These are phyloP conservation scores for Cydonia oblonga DNA, from an alignment of 331 rosid species.

Conservation along the genomic window DNA sequence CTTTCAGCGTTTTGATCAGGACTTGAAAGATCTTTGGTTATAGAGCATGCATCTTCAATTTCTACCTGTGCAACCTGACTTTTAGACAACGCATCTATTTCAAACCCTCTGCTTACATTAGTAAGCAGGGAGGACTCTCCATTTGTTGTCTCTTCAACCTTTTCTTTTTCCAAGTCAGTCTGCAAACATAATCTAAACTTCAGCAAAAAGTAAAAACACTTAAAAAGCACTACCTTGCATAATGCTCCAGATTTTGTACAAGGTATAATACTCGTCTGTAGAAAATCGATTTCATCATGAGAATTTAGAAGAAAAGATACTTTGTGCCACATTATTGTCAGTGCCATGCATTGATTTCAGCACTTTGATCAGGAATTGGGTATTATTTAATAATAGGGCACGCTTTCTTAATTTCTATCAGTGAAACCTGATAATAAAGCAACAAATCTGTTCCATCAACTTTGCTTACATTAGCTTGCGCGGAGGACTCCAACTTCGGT, in stretches of 20 bases:
- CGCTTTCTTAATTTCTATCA: constrained; percentile 28
- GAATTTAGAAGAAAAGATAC: background rate
- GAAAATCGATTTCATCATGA: background rate
- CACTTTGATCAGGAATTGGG: constrained; percentile 30
- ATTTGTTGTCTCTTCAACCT: constrained; percentile 1
- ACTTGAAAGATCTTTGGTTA: constrained; percentile 29
- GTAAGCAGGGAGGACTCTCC: constrained; percentile 4
- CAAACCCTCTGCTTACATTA: constrained; percentile 4
- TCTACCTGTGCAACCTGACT: constrained; percentile 30
- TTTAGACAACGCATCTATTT: constrained; percentile 25
- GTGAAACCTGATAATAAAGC: constrained; percentile 30
- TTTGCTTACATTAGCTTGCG: background rate
- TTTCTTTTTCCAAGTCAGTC: constrained; percentile 20
- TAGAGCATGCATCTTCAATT: constrained; percentile 30
- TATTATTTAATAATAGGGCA: no score
- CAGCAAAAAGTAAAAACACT: constrained; percentile 3
- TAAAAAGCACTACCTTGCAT: background rate
- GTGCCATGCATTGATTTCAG: constrained; percentile 22
- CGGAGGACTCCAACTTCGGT: background rate
- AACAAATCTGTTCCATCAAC: constrained; percentile 19
- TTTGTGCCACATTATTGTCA: background rate
- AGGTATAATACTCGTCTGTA: background rate
- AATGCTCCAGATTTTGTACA: background rate
- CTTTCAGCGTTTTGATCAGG: constrained; percentile 37
- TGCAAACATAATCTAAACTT: constrained; percentile 5